These are phyloP conservation scores for Thinopyrum obtusiflorum DNA, from an alignment of 202 grass and related monocot genomes.

Conservation along the genomic window DNA sequence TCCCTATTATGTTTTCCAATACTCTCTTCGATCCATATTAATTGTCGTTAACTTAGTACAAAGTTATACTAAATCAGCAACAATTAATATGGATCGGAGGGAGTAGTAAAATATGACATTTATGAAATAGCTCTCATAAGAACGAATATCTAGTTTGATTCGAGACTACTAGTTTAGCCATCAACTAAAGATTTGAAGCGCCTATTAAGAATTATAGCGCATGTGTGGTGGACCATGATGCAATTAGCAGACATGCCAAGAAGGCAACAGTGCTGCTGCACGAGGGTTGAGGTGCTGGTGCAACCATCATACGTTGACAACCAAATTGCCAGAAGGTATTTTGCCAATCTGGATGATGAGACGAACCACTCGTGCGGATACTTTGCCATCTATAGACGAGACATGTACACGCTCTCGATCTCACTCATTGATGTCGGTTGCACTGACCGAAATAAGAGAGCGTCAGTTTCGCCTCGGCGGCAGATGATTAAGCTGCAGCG, in stretches of 20 bases:
- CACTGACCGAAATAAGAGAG: not conserved
- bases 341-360: not conserved
- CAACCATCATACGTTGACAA: not conserved
- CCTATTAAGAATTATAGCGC: not conserved
- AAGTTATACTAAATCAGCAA: too few species aligned
- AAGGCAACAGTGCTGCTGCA: slow-evolving; percentile 21
- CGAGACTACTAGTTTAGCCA: not conserved
- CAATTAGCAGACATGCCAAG: slow-evolving; percentile 3
- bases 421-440: slow-evolving; percentile 18
- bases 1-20: too few species aligned
- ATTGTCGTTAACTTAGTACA: too few species aligned
- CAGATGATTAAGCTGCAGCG: not conserved
- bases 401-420: not conserved
- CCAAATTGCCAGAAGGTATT: not conserved
- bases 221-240: not conserved
- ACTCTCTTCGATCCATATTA: too few species aligned
- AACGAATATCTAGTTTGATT: not conserved
- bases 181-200: not conserved
- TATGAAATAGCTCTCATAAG: not conserved
- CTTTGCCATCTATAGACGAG: not conserved
- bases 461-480: not conserved
- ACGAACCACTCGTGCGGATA: slow-evolving; percentile 16
- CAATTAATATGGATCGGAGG: too few species aligned
- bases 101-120: not conserved
- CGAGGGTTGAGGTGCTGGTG: not conserved